Base-by-base conservation (phyloP, 805 yeast species). In the Lipomyces yamanashiensis region DNA sequence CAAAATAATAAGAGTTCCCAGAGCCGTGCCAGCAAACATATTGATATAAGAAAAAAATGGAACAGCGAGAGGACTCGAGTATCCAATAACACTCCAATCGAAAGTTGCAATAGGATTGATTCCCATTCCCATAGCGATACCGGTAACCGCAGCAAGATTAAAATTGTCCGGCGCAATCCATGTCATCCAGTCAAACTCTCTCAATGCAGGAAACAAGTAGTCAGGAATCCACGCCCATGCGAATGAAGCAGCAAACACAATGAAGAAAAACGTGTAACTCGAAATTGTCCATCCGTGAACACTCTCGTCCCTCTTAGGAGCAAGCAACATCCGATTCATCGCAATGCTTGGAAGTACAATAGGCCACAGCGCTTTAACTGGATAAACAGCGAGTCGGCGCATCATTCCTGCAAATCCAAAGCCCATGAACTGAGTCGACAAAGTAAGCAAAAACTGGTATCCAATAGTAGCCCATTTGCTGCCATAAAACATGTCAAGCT, bases 341-440 rank as follows among this genome's bases (percentile, higher is more conserved):
- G 88, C 85, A 34, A 85, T 71, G 4, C 86, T 79, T 57, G 86
- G 88, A 72, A 88, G 78, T 70, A 82, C 82, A 1, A 84, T 74
- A 4, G 93, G 93, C 92, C 92, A 89, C 57, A 87, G 80, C 75
- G 86, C 83, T n/a, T 84, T 77, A 5, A 87, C 81, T 5, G 91
- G 88, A 62, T 82, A 82, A 15, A 88, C 87, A 65, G 88, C 78
- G 41, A 86, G 78, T 67, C 83, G 80, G 67, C 87, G 79, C 47
- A 83, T 78, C 61, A 87, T 58, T 37, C 92, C 92, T 50, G 89
- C 90, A 58, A 85, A 74, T 34, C 88, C 87, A 67, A 85, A 85
- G 9, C 92, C 92, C 57, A 88, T 78, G 67, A 84, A 78, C 73
- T 87, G 90, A 44, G 88, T 81, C 13, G 88, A 80, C 57, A 84